phyloP scores from a whole-genome alignment of 768 basidiomycete genomes.

The Amanita fuliginea region DNA sequence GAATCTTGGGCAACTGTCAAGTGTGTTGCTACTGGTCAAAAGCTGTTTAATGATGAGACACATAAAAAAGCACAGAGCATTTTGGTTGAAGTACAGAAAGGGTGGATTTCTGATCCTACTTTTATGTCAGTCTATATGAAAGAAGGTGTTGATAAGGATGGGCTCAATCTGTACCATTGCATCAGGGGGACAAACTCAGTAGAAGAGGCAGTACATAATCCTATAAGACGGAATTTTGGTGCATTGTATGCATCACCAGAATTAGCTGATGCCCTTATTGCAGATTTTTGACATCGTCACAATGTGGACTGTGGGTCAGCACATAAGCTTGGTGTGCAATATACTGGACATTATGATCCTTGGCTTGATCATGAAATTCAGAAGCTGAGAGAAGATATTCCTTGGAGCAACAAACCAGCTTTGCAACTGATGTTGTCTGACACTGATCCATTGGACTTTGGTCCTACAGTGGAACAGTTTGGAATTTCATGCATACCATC shows the following conservation, averaged over 20 bases:
- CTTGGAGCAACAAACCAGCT: constrained; percentile 2
- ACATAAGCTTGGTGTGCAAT: constrained; percentile 6
- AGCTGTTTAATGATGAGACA: neutral
- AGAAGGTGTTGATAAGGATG: constrained; percentile 10
- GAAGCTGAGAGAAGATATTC: constrained; percentile 6
- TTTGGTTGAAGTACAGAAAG: constrained; percentile 8
- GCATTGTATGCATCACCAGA: constrained; percentile 13
- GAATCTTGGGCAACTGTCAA: constrained; percentile 4
- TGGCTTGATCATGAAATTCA: constrained; percentile 10
- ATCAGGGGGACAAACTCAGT: constrained; percentile 14
- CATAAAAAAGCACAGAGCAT: constrained; percentile 8
- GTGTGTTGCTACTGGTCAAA: neutral
- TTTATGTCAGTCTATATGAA: constrained; percentile 9
- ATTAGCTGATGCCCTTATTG: constrained; percentile 11
- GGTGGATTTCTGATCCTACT: constrained; percentile 12
- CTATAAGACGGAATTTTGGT: constrained; percentile 12
- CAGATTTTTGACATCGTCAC: constrained; percentile 8
- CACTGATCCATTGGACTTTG: constrained; percentile 6
- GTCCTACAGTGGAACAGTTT: constrained; percentile 3
- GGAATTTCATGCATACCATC: constrained; percentile 10
- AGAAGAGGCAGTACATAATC: constrained; percentile 14
- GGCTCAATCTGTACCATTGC: constrained; percentile 10
- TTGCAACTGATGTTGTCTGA: neutral
- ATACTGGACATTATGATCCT: constrained; percentile 11
- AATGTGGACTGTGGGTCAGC: constrained; percentile 8